Conservation (phyloP, 225 moss, liverwort and hornwort species). For the Pseudoscleropodium purum region DNA sequence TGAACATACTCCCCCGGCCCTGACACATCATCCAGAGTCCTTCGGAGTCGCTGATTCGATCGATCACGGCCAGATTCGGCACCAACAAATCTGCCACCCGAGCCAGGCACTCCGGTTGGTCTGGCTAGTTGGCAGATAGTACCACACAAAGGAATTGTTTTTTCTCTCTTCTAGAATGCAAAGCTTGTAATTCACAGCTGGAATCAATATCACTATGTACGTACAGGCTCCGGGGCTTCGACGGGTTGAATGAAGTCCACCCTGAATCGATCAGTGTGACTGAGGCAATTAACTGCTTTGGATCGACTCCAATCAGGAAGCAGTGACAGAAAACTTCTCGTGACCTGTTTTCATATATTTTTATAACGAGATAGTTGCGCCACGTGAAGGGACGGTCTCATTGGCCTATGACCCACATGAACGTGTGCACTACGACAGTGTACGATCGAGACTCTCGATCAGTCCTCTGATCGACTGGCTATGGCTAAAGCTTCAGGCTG, state of each 20-base stretch:
- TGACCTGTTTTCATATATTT: neutral
- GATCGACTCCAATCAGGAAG: neutral
- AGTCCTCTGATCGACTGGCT: too few species aligned
- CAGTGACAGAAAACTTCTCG: neutral
- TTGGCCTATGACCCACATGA: neutral
- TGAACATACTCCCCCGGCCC: neutral
- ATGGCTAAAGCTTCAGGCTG: neutral
- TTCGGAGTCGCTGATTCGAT: neutral
- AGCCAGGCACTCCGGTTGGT: too few species aligned
- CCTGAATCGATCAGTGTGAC: neutral
- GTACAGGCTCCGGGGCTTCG: too few species aligned
- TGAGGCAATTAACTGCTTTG: neutral
- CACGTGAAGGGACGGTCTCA: neutral
- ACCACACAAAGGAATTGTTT: too few species aligned
- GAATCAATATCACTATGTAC: too few species aligned
- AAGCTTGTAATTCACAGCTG: too few species aligned
- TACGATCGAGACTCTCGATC: neutral
- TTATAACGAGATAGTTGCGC: neutral
- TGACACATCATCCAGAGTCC: neutral
- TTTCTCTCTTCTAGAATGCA: too few species aligned
- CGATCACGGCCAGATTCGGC: neutral
- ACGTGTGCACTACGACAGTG: neutral
- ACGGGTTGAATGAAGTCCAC: neutral
- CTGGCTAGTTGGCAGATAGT: too few species aligned
- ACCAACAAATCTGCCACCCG: too few species aligned